Percentiles rank a stretch among this genome's conserved stretches.
Conservation (phyloP, 176 grass and related monocot species). For the Elaeis guineensis region DNA sequence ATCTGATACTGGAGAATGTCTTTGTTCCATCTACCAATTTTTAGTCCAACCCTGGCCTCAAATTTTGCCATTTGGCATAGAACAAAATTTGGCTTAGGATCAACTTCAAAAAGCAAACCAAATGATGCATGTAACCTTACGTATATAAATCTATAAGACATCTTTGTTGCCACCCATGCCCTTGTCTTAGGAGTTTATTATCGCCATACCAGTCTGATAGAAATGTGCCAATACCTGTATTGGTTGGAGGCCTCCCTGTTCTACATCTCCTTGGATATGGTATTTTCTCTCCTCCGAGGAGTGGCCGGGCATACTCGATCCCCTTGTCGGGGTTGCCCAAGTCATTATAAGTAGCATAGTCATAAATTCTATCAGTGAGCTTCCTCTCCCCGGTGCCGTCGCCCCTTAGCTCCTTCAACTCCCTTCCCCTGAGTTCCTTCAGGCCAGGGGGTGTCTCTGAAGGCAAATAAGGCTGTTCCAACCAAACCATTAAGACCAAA, state of each 20-base stretch:
- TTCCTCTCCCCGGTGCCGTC: constrained; percentile 42
- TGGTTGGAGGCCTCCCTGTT: constrained; percentile 39
- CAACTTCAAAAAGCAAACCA: no score
- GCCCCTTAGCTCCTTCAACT: constrained; percentile 60
- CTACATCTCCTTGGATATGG: constrained; percentile 88
- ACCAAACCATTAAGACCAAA: neutral
- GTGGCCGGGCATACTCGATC: constrained; percentile 39
- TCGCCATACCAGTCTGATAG: no score
- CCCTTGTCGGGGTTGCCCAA: constrained; percentile 83
- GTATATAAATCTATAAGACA: no score
- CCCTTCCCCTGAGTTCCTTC: constrained; percentile 38
- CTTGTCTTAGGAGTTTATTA: no score
- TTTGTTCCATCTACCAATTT: no score
- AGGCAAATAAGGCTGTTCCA: constrained; percentile 59
- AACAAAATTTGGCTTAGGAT: no score
- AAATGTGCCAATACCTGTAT: constrained; percentile 37
- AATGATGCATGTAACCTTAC: no score
- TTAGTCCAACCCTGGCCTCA: no score
- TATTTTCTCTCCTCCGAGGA: constrained; percentile 47
- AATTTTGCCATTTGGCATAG: no score
- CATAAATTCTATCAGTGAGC: constrained; percentile 50
- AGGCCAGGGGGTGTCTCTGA: constrained; percentile 80
- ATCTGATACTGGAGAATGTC: no score
- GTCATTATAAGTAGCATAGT: constrained; percentile 79
- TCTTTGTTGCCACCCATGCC: no score